Percentiles rank a stretch among this genome's conserved stretches.
These are phyloP conservation scores for Sophora flavescens DNA, from an alignment of 306 rosid species.

Conservation along the genomic window DNA sequence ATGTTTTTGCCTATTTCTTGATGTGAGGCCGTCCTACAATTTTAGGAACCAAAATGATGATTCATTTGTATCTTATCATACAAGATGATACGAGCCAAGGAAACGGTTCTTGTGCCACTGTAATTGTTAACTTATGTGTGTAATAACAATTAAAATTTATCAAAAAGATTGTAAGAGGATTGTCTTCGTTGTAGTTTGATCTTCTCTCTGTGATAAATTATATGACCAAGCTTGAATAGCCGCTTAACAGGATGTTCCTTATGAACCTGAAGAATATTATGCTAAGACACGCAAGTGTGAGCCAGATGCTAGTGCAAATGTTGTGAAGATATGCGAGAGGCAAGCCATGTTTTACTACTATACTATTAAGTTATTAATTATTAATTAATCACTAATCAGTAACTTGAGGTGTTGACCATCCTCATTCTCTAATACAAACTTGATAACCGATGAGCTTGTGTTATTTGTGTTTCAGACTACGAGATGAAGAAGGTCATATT, in stretches of 20 bases:
- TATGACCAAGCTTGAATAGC: background rate
- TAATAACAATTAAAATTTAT: background rate
- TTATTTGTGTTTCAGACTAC: conserved; percentile 59
- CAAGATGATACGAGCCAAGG: too few species aligned
- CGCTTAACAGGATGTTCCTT: conserved; percentile 77
- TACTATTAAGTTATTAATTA: background rate
- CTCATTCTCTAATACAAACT: background rate
- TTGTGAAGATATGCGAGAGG: conserved; percentile 91
- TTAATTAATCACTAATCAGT: too few species aligned
- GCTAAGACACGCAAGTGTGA: conserved; percentile 84
- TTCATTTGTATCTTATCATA: too few species aligned
- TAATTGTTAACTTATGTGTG: too few species aligned
- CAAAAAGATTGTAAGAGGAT: background rate
- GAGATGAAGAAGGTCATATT: conserved; percentile 78
- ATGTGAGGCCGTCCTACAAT: too few species aligned
- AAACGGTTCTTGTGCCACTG: too few species aligned
- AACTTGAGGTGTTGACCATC: background rate
- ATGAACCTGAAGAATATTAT: conserved; percentile 77
- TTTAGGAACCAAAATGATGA: too few species aligned
- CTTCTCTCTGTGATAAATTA: background rate
- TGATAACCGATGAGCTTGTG: conserved; percentile 27
- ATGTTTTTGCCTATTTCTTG: too few species aligned
- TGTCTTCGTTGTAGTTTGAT: conserved; percentile 5
- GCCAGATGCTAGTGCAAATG: conserved; percentile 75
- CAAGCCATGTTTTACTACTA: conserved; percentile 45